phyloP scores from a whole-genome alignment of 305 asterid genomes.

The Fraxinus dipetala region DNA sequence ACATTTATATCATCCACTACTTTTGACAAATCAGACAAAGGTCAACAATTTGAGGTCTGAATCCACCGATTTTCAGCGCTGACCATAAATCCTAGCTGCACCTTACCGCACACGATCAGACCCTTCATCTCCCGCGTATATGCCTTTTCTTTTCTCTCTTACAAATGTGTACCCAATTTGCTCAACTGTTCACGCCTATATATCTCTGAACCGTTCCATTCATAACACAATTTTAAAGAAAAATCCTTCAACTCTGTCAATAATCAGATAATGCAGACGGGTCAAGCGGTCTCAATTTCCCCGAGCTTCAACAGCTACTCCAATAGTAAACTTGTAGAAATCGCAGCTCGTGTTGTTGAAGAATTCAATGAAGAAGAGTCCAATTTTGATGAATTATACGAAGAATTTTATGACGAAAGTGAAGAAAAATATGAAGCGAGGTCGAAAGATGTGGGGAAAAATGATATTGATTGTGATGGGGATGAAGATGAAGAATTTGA shows the following conservation, averaged over 20 bases:
- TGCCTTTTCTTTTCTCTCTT: conserved; percentile 6
- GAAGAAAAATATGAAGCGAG: conserved; percentile 13
- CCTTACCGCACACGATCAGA: conserved; percentile 38
- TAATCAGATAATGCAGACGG: conserved; percentile 32
- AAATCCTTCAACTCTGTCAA: background rate
- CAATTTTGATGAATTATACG: conserved; percentile 26
- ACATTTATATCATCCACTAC: background rate
- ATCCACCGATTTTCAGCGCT: conserved; percentile 3
- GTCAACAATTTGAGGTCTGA: background rate
- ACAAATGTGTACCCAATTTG: background rate
- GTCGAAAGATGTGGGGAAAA: conserved; percentile 14
- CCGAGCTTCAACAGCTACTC: conserved; percentile 60
- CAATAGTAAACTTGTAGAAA: conserved; percentile 38
- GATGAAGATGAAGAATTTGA: conserved; percentile 52
- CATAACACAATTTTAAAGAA: background rate
- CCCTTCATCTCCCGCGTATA: conserved; percentile 46
- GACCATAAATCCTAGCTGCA: conserved; percentile 34
- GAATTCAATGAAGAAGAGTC: conserved; percentile 33
- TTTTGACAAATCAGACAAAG: background rate
- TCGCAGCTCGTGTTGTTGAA: conserved; percentile 56
- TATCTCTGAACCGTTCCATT: conserved; percentile 1
- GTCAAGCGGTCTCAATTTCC: conserved; percentile 36
- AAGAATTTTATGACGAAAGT: conserved; percentile 25
- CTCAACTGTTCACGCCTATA: conserved; percentile 24
- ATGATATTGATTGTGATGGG: conserved; percentile 8